Evolutionary conservation across 2,329 filamentous ascomycete species (phyloP).

Genomic region (Monosporascus ibericus): DNA sequence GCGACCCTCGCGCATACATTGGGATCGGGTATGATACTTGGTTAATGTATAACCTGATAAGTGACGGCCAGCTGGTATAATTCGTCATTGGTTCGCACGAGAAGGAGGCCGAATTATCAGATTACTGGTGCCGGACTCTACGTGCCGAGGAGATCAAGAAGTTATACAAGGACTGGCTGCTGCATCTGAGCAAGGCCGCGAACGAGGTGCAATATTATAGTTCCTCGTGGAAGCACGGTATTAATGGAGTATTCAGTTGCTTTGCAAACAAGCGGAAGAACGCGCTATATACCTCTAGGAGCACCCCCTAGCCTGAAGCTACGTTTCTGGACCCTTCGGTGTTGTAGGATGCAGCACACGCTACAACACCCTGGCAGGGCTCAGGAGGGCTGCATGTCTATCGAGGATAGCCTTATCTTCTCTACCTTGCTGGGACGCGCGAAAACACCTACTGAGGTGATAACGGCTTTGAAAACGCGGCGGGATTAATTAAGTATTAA

Average conservation of each 20-base stretch:
- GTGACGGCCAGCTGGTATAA: slow-evolving; percentile 13
- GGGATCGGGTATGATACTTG: slow-evolving; percentile 13
- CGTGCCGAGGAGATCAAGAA: slow-evolving; percentile 12
- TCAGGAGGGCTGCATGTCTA: slow-evolving; percentile 16
- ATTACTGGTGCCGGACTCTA: slow-evolving; percentile 13
- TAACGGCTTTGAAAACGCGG: slow-evolving; percentile 8
- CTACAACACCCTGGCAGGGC: slow-evolving; percentile 15
- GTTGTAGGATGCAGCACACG: slow-evolving; percentile 15
- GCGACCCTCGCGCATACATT: slow-evolving; percentile 16
- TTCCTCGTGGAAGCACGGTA: not conserved
- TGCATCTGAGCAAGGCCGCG: slow-evolving; percentile 13
- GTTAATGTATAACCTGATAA: slow-evolving; percentile 13
- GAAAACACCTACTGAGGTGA: slow-evolving; percentile 6
- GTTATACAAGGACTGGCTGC: slow-evolving; percentile 13
- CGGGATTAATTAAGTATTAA: no score
- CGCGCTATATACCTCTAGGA: slow-evolving; percentile 18
- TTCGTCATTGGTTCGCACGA: slow-evolving; percentile 12
- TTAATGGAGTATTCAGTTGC: slow-evolving; percentile 7
- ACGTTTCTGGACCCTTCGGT: slow-evolving; percentile 13
- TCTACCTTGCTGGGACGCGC: slow-evolving; percentile 12
- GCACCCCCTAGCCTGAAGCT: slow-evolving; percentile 11
- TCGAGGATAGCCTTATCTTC: slow-evolving; percentile 16
- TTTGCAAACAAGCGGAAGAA: slow-evolving; percentile 15
- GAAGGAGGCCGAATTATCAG: slow-evolving; percentile 3
- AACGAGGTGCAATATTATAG: slow-evolving; percentile 10